Base-by-base conservation (phyloP, 306 rosid species). In the Ammopiptanthus mongolicus region DNA sequence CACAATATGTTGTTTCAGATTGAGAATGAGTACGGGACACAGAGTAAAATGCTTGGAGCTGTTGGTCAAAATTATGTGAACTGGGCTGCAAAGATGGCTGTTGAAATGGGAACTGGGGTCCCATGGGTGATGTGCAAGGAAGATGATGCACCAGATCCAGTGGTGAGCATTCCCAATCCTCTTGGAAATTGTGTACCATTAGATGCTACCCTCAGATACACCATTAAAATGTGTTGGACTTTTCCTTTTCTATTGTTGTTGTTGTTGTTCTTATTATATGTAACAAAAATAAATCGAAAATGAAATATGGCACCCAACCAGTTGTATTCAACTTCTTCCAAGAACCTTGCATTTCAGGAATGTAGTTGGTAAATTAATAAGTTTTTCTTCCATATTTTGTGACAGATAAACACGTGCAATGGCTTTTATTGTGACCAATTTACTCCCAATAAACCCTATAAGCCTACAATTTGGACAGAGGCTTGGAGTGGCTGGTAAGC, bases 41-140 rank as follows among this genome's bases (percentile, higher is more conserved):
- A 92, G 73, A 92, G 99, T 72, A 90, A 96, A 85, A 71, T 90
- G 55, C 70, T 84, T 71, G 99, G 99, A 79, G 79, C 96, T 47
- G 85, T 85, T 73, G 99, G 98, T 41, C 86, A 92, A 48, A 89
- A 84, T 74, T 96, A 96, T 77, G 70, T 92, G 85, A 90, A 74
- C 57, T 96, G 99, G 99, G 99, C 99, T 6, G 99, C 99, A 58
- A 87, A 92, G 51, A 96, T 96, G 99, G 99, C 99, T 25, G 90
- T 90, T 25, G 92, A 93, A 84, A 81, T 78, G 84, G 93, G 78
- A 56, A 96, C 99, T 12, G 99, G 99, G 34, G 99, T 96, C 72
- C 99, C 99, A 0, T 96, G 99, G 99, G 84, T 96, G 42, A 96
- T 96, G 99, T 96, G 99, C 90, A 96, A 96, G 88, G 97, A 96